phyloP scores from a whole-genome alignment of 768 basidiomycete genomes.

The Daedaleopsis nitida region DNA sequence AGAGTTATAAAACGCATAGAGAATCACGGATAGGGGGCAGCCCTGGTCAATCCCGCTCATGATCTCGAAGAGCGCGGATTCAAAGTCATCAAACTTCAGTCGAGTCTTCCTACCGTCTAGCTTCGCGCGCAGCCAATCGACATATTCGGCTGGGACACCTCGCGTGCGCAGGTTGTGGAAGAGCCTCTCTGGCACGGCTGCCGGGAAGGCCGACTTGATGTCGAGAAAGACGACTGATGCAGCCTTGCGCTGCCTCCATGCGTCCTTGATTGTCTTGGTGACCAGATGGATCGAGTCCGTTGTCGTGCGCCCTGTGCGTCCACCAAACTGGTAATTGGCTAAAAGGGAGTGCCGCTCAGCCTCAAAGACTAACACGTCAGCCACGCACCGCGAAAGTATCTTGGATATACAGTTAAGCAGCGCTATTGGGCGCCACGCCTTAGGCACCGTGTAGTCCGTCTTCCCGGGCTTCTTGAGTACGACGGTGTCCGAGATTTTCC shows the following conservation, averaged over 20 bases:
- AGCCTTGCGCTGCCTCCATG: slow-evolving; percentile 26
- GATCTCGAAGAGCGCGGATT: too few species aligned
- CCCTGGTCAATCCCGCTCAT: too few species aligned
- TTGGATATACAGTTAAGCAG: slow-evolving; percentile 29
- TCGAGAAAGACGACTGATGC: slow-evolving; percentile 34
- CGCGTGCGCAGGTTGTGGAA: too few species aligned
- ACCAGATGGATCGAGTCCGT: slow-evolving; percentile 31
- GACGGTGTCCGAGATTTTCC: slow-evolving; percentile 31
- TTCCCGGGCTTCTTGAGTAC: too few species aligned
- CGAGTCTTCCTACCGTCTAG: too few species aligned
- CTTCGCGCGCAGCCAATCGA: too few species aligned
- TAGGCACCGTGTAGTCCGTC: slow-evolving; percentile 34
- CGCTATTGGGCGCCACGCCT: slow-evolving; percentile 37
- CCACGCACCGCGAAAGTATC: slow-evolving; percentile 26
- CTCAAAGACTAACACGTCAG: slow-evolving; percentile 11
- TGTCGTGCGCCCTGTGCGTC: too few species aligned
- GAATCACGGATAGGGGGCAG: too few species aligned
- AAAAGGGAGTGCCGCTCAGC: slow-evolving; percentile 12
- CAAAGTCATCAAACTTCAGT: too few species aligned
- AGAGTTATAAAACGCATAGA: too few species aligned
- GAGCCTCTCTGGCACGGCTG: slow-evolving; percentile 14
- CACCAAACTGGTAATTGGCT: too few species aligned
- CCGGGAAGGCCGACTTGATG: slow-evolving; percentile 38
- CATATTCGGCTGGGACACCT: too few species aligned
- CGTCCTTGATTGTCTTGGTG: slow-evolving; percentile 23